Percentiles rank a stretch among this genome's conserved stretches.
phyloP scores from a whole-genome alignment of 2,329 filamentous ascomycete species.

The Fusarium sp. region DNA sequence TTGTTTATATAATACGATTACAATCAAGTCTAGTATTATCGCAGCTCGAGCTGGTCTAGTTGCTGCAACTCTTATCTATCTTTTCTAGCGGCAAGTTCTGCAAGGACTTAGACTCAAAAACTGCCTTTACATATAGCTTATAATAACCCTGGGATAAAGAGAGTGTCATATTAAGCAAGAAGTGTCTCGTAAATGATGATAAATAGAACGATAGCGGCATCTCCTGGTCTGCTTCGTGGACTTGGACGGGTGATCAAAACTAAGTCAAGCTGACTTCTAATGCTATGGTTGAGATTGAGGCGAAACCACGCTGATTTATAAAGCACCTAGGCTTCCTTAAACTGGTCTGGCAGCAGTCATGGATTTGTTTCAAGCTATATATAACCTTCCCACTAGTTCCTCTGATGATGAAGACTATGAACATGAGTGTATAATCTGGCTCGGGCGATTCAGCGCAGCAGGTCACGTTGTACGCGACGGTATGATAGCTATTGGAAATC shows the following conservation, averaged over 20 bases:
- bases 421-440: no score
- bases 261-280: conserved; percentile 61
- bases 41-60: conserved; percentile 10
- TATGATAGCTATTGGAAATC: conserved; percentile 65
- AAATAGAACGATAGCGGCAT: conserved; percentile 51
- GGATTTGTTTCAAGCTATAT: no score
- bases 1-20: not conserved
- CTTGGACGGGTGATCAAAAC: conserved; percentile 24
- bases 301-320: no score
- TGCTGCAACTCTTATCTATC: conserved; percentile 15
- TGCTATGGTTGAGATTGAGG: conserved; percentile 53
- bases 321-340: no score
- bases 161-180: conserved; percentile 45
- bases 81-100: conserved; percentile 27
- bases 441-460: no score
- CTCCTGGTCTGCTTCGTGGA: conserved; percentile 52
- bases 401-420: no score
- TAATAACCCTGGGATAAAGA: conserved; percentile 59
- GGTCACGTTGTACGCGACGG: no score
- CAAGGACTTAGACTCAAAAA: conserved; percentile 44
- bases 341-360: no score
- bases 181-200: conserved; percentile 11
- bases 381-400: no score
- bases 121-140: conserved; percentile 48
- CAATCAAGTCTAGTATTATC: conserved; percentile 19